Percentiles rank a stretch among this genome's conserved stretches.
phyloP scores from a whole-genome alignment of 192 early-diverging fungal genomes.

The Obelidium mucronatum region DNA sequence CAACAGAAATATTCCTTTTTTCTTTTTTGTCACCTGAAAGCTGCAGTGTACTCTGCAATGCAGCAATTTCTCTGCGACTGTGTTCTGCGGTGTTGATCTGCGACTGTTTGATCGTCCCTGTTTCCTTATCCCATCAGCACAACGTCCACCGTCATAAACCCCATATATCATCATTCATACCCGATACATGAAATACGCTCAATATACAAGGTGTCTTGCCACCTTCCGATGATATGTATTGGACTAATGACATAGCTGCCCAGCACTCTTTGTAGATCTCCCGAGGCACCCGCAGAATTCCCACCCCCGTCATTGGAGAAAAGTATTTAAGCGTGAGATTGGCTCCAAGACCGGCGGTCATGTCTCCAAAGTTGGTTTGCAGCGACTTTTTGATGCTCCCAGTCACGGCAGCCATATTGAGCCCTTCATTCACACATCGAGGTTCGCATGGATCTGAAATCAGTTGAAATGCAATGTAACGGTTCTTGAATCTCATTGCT shows the following conservation, averaged over 20 bases:
- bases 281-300: conserved; percentile 42
- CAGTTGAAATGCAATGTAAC: conserved; percentile 42
- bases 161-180: conserved; percentile 7
- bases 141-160: not conserved
- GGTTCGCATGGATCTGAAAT: conserved; percentile 15
- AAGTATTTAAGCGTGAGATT: conserved; percentile 44
- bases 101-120: conserved; percentile 35
- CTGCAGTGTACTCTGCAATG: not conserved
- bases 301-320: conserved; percentile 38
- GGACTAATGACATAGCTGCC: conserved; percentile 44
- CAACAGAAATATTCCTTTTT: not conserved
- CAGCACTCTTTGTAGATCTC: conserved; percentile 37
- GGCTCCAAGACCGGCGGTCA: not conserved
- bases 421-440: not conserved
- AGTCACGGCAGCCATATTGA: not conserved
- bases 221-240: not conserved
- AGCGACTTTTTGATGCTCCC: not conserved
- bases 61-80: not conserved
- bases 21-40: not conserved
- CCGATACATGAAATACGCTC: conserved; percentile 37
- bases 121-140: not conserved
- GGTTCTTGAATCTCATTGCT: conserved; percentile 45
- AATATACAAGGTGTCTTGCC: conserved; percentile 22
- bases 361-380: not conserved
- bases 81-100: conserved; percentile 22